Evolutionary conservation across 805 yeast genomes (phyloP), one percentile per base, ranked within the genome.

Genomic region (Schwanniomyces polymorphus): DNA sequence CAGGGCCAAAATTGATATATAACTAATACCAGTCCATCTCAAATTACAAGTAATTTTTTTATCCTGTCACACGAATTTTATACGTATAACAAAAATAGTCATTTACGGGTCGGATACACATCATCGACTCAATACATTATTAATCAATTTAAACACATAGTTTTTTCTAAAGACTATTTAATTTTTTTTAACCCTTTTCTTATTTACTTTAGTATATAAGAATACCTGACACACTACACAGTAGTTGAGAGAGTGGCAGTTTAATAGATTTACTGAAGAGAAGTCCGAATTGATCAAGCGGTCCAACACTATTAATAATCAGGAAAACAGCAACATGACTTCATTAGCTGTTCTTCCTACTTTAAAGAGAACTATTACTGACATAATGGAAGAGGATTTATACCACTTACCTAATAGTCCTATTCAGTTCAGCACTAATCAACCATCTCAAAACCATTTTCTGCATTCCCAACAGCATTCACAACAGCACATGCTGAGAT

Each of bases 331-430:
- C 29, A 38, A 25, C 27, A 78, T 78, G 82, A 70, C 81, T 18
- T 78, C 82, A 12, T 59, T 74, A 45, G 77, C 80, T n/a, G 63
- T 68, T 18, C 70, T 77, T 48, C 85, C 84, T 23, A 63, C 67
- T 12, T 65, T 78, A 35, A 77, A 79, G 59, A 76, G 82, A 54
- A 71, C 85, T 17, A 60, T 80, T 45, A 78, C 82, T 14, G 85
- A 81, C 51, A 76, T 80, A 17, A 74, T 80, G 75, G 86, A 81
- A 51, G 86, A 82, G 46, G 86, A 81, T 49, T 64, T 81, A 27
- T 80, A 80, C 52, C 77, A 72, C 41, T 52, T 61, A 23, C 74
- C 74, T 9, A 60, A 57, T 40, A 59, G 61, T 49, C 55, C 58
- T 18, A 44, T 53, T 38, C 46, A 52, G 27, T 28, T 37, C 27